Evolutionary conservation across 2,329 filamentous ascomycete genomes (phyloP), one percentile per base, ranked within the genome.

Genomic region (Xylaria sp.): DNA sequence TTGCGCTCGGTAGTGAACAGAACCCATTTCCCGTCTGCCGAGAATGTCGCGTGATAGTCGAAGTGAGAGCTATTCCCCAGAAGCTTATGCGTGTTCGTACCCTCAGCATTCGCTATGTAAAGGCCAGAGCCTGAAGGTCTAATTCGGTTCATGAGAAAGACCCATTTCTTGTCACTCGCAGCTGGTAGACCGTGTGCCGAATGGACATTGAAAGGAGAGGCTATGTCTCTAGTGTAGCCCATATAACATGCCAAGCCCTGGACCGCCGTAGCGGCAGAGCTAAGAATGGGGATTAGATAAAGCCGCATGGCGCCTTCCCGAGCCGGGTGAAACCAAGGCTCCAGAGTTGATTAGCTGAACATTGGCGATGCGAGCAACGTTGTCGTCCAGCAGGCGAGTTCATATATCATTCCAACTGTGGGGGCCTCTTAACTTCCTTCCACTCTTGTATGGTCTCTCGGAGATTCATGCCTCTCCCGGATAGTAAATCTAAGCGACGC

Each of bases 21-120:
- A 43, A 80, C 74, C 73, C 74, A 78, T 63, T 78, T 45, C 4
- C 77, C 75, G 49, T 79, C 78, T 0, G 74, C 70, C 0, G 77
- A 79, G 58, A 75, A 80, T 3, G 66, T 68, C 7, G 73, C 76
- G 52, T 80, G 78, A 60, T 78, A 80, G 25, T 80, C 78, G 61
- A 75, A 79, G 6, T 65, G 35, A 3, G 72, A 54, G 31, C 67
- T 69, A 19, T 75, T 59, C 6, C 67, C 61, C 38, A 80, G 61
- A 5, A 80, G 66, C 17, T 71, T 63, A 4, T 69, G 72, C 53
- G 76, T 77, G 57, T 79, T 73, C 54, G 67, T 78, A 19, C 78
- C 78, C 57, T 81, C 76, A 0, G 73, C 69, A 55, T 79, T 73
- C 40, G 78, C 74, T 5, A 80, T 60, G 49, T 68, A 71, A 14